Evolutionary conservation across 225 moss, liverwort and hornwort species (phyloP), one percentile per base, ranked within the genome.

Genomic region (Anthoceros angustus): DNA sequence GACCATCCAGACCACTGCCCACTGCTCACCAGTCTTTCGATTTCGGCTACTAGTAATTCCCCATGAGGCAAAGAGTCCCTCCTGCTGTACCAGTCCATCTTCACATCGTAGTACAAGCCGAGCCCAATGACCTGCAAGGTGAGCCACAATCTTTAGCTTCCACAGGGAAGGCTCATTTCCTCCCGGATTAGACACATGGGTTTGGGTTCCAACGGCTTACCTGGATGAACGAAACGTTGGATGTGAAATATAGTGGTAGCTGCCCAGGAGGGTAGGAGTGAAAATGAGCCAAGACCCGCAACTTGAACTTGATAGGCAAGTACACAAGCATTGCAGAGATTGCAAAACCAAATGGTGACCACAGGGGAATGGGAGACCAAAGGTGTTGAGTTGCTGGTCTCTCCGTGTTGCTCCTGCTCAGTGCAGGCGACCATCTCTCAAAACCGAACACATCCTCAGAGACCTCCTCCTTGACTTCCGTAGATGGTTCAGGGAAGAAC

Each of bases 41-140:
- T 70, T 73, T 76, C 80, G 9, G 68, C 20, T 0, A 76, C 74
- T 10, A 80, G 66, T 4, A 55, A 18, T 25, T 61, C 68, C n/a
- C 76, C 80, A 72, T 76, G 80, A 20, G 80, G 80, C 11, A 80
- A 71, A 42, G 64, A 43, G 23, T 80, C 68, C 62, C 79, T 68
- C 41, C 69, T 71, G 10, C 62, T 71, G 32, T 70, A 41, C 80
- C 80, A 80, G 71, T 80, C 80, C 7, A 71, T 70, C 64, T 64
- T 76, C 10, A 80, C 50, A 39, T 80, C 80, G 42, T 71, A 64
- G 67, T 80, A 80, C 11, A 80, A 76, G 10, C 71, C 73, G 26
- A 76, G 71, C 42, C 71, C 76, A 45, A 80, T 71, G 24, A 79
- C 70, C 79, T 79, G 73, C 25, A 67, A 2, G 62, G 14, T 76